A percentile compares a stretch with the other conserved stretches of the same genome.
phyloP scores from a whole-genome alignment of 2,329 filamentous ascomycete genomes.

The Penicillium hesseltinei region DNA sequence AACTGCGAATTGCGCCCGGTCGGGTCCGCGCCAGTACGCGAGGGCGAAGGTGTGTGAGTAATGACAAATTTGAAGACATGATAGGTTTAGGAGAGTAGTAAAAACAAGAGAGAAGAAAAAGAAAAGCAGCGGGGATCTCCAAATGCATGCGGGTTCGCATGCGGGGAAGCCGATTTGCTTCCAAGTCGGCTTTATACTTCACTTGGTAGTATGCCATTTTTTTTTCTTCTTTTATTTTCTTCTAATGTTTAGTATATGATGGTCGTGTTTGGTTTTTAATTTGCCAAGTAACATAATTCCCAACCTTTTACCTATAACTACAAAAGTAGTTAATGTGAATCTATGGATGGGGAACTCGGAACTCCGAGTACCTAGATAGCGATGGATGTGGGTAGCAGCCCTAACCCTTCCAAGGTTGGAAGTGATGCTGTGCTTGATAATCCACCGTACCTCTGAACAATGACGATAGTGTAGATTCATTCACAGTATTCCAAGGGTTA shows the following conservation, averaged over 20 bases:
- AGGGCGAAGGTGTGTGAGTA: not conserved
- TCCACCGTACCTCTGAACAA: not conserved
- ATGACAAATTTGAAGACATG: not conserved
- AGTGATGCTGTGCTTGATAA: not conserved
- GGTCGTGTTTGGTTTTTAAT: not conserved
- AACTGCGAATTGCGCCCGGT: slow-evolving; percentile 5
- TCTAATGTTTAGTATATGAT: not conserved
- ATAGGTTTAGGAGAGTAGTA: not conserved
- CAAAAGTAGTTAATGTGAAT: not conserved
- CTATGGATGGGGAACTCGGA: not conserved
- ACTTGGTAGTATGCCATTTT: too few species aligned
- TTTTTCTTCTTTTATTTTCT: too few species aligned
- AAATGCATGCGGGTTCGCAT: slow-evolving; percentile 11
- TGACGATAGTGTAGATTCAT: not conserved
- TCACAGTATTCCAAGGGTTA: too few species aligned
- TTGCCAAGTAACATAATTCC: not conserved
- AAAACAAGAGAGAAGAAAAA: not conserved
- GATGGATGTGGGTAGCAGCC: not conserved
- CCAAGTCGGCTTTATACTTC: slow-evolving; percentile 10
- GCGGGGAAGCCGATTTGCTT: slow-evolving; percentile 9
- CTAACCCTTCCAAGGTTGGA: too few species aligned
- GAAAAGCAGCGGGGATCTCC: not conserved
- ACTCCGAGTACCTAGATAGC: not conserved
- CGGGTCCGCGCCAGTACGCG: not conserved
- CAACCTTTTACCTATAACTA: not conserved